Percentiles rank a stretch among this genome's conserved stretches.
These are phyloP conservation scores for Mycena haematopus DNA, from an alignment of 768 basidiomycete species.

Conservation along the genomic window DNA sequence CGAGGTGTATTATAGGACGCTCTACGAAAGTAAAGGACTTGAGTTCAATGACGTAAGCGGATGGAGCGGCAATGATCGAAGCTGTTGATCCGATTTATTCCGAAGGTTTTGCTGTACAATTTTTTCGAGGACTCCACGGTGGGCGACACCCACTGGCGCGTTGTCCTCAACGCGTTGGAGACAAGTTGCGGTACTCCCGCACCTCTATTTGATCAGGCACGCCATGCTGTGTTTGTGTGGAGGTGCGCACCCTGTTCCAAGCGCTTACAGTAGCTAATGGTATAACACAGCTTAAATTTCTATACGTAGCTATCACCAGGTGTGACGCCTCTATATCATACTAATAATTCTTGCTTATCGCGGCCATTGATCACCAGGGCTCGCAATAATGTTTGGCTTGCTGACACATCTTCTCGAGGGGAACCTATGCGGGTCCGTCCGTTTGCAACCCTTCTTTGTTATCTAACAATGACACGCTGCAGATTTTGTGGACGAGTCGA, in stretches of 20 bases:
- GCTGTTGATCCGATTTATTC: not conserved
- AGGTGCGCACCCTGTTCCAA: slow-evolving; percentile 44
- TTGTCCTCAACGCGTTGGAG: slow-evolving; percentile 53
- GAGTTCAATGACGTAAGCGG: slow-evolving; percentile 66
- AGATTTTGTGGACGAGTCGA: slow-evolving; percentile 60
- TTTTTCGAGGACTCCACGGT: slow-evolving; percentile 73
- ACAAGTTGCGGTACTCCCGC: slow-evolving; percentile 34
- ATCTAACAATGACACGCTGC: slow-evolving; percentile 1
- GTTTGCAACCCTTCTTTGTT: slow-evolving; percentile 14
- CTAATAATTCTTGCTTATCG: too few relatives aligned
- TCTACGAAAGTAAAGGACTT: slow-evolving; percentile 69
- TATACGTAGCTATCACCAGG: slow-evolving; percentile 76
- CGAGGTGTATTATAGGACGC: slow-evolving; percentile 48
- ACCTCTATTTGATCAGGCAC: slow-evolving; percentile 55
- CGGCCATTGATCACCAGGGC: too few relatives aligned
- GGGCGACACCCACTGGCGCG: slow-evolving; percentile 61
- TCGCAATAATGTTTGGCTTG: slow-evolving; percentile 73
- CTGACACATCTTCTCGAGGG: slow-evolving; percentile 62
- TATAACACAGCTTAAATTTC: slow-evolving; percentile 58
- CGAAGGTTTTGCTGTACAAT: slow-evolving; percentile 73
- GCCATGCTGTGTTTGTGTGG: slow-evolving; percentile 63
- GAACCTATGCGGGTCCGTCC: slow-evolving; percentile 66
- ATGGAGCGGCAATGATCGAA: not conserved
- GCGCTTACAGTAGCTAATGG: not conserved
- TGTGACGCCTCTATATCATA: too few relatives aligned